Evolutionary conservation across 331 rosid species (phyloP).

Genomic region (Dryas integrifolia): DNA sequence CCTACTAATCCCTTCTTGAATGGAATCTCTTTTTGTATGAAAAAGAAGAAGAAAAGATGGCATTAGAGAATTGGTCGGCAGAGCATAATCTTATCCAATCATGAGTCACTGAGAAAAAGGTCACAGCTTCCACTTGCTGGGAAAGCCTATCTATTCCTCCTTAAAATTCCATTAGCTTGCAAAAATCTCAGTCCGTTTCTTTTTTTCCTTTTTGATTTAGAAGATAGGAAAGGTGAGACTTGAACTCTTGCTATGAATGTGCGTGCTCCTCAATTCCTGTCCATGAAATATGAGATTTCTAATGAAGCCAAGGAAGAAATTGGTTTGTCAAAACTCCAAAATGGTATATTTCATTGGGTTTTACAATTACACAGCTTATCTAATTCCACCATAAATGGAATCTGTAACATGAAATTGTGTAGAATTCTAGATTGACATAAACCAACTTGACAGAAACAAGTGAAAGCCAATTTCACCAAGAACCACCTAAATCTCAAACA

Average conservation of each 20-base stretch:
- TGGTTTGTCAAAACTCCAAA: neutral
- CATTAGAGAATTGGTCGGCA: constrained; percentile 13
- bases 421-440: neutral
- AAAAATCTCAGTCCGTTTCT: no score
- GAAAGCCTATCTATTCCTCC: constrained; percentile 1
- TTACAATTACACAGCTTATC: neutral
- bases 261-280: no score
- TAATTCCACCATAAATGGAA: neutral
- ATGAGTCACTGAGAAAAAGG: constrained; percentile 6
- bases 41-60: constrained; percentile 18
- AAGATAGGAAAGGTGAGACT: no score
- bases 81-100: constrained; percentile 29
- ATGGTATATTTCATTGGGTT: neutral
- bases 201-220: no score
- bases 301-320: neutral
- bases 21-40: constrained; percentile 8
- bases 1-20: neutral
- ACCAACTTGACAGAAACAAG: neutral
- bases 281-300: neutral
- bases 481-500: neutral
- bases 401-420: neutral
- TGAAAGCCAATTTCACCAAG: no score
- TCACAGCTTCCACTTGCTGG: constrained; percentile 21
- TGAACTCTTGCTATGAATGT: no score
- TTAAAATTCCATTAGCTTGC: neutral